Evolutionary conservation across 164 flowering plant species (phyloP), one percentile per base, ranked within the genome.

Genomic region (Berberis thunbergii): DNA sequence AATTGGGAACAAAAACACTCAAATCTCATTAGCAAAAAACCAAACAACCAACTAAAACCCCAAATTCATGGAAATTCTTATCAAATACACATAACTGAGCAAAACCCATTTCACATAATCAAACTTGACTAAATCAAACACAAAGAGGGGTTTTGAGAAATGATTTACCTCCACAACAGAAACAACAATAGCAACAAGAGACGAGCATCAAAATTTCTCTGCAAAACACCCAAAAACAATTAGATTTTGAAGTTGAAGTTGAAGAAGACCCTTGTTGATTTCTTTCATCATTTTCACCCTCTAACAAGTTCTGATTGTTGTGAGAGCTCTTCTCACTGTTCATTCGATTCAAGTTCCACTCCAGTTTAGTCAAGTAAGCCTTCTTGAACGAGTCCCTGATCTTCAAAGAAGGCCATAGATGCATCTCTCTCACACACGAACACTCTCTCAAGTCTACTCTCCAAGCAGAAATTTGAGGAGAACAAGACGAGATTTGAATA

Each of bases 121-220:
- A 26, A 26, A 26, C 26, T 26, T 26, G 26, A 26, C 26, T 26
- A 26, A 26, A 26, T 26, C 26, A 26, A 26, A 26, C 26, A 54
- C 11, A 54, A 12, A 2, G 13, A 55, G 6, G 12, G 45, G 11
- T 12, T 7, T 41, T 41, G 7, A 12, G 3, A 10, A 39, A 26
- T 6, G 7, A 8, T 2, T 8, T 57, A 88, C 95, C 95, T 70
- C 87, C 90, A 73, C 86, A 84, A 80, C 88, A 77, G 80, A 80
- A 85, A 68, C 86, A 80, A 59, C 83, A 80, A 67, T 72, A 80
- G 53, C 88, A 85, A 69, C 89, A 83, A 67, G 88, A 79, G 43
- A 78, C 45, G 5, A 83, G 8, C 73, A 84, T 46, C 49, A 75
- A n/a, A 0, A 78, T 39, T 53, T 85, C 89, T 57, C 69, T 61